These are phyloP conservation scores for Phycomyces nitens DNA, from an alignment of 192 early-diverging fungal genomes.

Conservation along the genomic window DNA sequence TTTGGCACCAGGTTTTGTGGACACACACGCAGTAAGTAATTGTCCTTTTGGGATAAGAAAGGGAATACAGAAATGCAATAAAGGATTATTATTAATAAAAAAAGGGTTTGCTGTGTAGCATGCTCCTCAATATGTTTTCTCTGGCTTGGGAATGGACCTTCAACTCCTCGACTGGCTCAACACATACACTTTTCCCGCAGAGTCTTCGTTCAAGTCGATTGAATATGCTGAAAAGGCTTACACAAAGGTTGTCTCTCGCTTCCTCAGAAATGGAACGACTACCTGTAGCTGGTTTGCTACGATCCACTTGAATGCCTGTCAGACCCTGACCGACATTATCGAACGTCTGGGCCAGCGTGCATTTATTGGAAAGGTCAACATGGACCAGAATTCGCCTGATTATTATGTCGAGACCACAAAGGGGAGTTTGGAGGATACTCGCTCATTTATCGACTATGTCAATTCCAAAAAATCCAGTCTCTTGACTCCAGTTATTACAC, in stretches of 20 bases:
- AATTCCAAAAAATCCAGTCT: constrained; percentile 38
- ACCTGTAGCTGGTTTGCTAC: constrained; percentile 91
- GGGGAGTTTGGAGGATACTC: constrained; percentile 63
- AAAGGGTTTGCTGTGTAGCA: constrained; percentile 45
- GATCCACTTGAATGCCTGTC: constrained; percentile 75
- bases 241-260: constrained; percentile 59
- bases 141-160: constrained; percentile 87
- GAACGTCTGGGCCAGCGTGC: constrained; percentile 84
- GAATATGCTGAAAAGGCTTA: constrained; percentile 70
- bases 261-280: constrained; percentile 82
- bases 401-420: constrained; percentile 74
- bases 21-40: constrained; percentile 78
- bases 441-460: constrained; percentile 59
- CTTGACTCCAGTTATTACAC: constrained; percentile 83
- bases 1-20: constrained; percentile 87
- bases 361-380: constrained; percentile 94
- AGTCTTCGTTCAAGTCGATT: constrained; percentile 66
- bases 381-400: constrained; percentile 85
- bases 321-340: constrained; percentile 71
- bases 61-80: background rate
- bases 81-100: background rate
- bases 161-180: constrained; percentile 88
- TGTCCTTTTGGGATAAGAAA: background rate
- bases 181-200: constrained; percentile 87
- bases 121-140: constrained; percentile 86